phyloP scores from a whole-genome alignment of 2,329 filamentous ascomycete species.

The Colletotrichum paranaense region DNA sequence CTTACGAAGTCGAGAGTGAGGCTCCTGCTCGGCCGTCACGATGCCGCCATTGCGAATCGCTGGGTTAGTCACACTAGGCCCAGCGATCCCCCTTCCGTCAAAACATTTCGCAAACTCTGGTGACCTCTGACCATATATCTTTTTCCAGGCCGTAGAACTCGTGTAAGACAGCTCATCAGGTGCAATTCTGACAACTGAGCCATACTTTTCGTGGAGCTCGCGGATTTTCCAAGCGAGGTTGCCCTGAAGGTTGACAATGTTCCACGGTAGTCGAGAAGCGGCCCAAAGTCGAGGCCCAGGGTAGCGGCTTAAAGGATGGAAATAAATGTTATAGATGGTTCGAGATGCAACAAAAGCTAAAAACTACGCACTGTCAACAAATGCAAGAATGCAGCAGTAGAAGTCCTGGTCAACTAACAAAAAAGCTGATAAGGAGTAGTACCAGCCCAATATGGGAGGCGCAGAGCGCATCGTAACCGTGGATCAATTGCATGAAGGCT shows the following conservation, averaged over 20 bases:
- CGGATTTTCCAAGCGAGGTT: constrained; percentile 54
- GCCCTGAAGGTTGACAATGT: constrained; percentile 51
- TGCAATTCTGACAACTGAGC: constrained; percentile 45
- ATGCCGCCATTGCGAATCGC: constrained; percentile 13
- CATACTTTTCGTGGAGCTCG: constrained; percentile 49
- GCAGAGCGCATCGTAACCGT: not conserved
- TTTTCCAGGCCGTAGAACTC: constrained; percentile 31
- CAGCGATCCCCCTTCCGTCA: constrained; percentile 20
- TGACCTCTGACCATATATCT: constrained; percentile 31
- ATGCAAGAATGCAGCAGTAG: not conserved
- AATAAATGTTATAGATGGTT: constrained; percentile 45
- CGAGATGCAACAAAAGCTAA: not conserved
- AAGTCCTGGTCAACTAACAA: not conserved
- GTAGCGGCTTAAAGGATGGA: constrained; percentile 73
- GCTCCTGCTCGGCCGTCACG: constrained; percentile 28
- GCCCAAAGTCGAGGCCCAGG: constrained; percentile 78
- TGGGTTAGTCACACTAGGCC: constrained; percentile 3
- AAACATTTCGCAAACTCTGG: constrained; percentile 27
- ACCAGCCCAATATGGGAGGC: not conserved
- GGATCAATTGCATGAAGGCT: not conserved
- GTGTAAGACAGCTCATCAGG: constrained; percentile 40
- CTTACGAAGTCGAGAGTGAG: constrained; percentile 27
- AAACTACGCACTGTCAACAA: not conserved
- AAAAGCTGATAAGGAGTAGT: not conserved
- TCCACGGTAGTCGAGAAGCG: constrained; percentile 51